Base-by-base conservation (phyloP, 192 early-diverging fungal species). In the Rhizoclosmatium globosum region DNA sequence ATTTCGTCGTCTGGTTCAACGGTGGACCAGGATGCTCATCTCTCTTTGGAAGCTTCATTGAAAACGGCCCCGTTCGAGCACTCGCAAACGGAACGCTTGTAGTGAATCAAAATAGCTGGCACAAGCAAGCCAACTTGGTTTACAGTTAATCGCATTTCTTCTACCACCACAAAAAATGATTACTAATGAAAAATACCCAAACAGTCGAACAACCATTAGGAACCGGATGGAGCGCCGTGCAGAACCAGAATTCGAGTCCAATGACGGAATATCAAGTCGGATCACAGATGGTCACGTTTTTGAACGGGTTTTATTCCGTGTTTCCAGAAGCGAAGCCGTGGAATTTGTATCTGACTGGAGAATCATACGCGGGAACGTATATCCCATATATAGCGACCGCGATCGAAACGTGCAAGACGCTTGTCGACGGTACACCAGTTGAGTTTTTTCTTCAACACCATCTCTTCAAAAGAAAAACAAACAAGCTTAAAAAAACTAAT, bases 291-390 rank as follows among this genome's bases (percentile, higher is more conserved):
- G 23, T 78, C 2, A 68, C 48, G 1, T 86, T 86, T 78, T 70
- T 85, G 53, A 71, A 73, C 50, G 71, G 68, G 23, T 86, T 85
- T 45, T 82, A 83, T 50, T 47, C 43, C 6, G 71, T 64, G 6
- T 86, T 86, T 77, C 85, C 85, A 57, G 47, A 79, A 47, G 61
- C 73, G 42, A 46, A 41, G 21, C 45, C 64, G 13, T 82, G 71
- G 78, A 77, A 82, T 48, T 60, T 86, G 47, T 80, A 83, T 48
- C 58, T 86, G 9, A 76, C 81, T 19, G 85, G 85, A 21, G 85
- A 86, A 65, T 71, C 65, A 46, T 86, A 81, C 46, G 85, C 85
- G 9, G 85, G 85, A 0, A 57, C 66, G 0, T 85, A 85, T 64
- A 83, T 85, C 47, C 85, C 85, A 21, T 85, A 82, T 66, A 85